Base-by-base conservation (phyloP, 2,329 filamentous ascomycete species). In the Monosporascus sp. region DNA sequence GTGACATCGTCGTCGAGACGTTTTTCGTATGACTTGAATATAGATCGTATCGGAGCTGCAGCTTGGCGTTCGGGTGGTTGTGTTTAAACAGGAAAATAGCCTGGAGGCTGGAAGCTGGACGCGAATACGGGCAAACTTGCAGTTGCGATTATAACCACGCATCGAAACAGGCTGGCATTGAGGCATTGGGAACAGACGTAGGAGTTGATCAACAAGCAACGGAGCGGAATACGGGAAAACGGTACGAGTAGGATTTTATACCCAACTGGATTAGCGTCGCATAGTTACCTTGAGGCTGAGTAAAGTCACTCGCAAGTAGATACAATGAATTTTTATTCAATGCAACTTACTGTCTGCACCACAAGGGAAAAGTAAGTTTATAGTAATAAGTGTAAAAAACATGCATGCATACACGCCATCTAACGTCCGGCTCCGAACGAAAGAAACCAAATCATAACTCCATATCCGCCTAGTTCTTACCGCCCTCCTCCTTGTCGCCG, bases 1-100 rank as follows among this genome's bases (percentile, higher is more conserved):
- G 57, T 41, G 67, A 69, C 52, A 60, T 63, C 17, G 54, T 68
- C 44, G 55, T 69, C 49, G 64, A 66, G 41, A 59, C 49, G 5
- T 55, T 69, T 18, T 64, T 68, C 47, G 52, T 64, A 39, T 66
- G 55, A 49, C n/a, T 47, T 15, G 50, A 50, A 44, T 48, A 14
- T 49, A 47, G 43, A 50, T 17, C 6, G 38, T 14, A 49, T 15
- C 17, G 50, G 39, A 48, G 45, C 25, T 51, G 48, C 31, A 38
- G 51, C 54, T 5, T 35, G 31, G 31, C 31, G 31, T 35, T 58
- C 41, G 52, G 43, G 48, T n/a, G 49, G 20, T 46, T 48, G 31
- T 14, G 31, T 25, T 37, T 20, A 44, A 50, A 49, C 53, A 48
- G 50, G 55, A 53, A 52, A 50, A 54, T 55, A 50, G 47, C 37